These are phyloP conservation scores for Helenozyma baotianmanensis DNA, from an alignment of 805 yeast species.

Conservation along the genomic window DNA sequence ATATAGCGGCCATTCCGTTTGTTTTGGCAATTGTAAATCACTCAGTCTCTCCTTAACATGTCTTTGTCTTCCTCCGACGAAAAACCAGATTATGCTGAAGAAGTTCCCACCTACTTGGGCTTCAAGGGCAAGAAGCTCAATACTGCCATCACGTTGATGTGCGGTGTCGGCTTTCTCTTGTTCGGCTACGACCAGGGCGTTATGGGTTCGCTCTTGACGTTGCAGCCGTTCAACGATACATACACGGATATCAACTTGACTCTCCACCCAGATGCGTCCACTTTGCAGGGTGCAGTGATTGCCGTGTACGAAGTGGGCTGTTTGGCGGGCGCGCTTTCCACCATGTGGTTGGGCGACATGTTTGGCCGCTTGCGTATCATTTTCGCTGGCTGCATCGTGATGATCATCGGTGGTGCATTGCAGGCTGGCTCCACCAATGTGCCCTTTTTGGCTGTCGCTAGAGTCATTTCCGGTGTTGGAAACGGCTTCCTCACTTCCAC, in stretches of 20 bases:
- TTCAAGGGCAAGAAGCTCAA: slow-evolving; percentile 9
- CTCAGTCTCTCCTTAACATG: too few species aligned
- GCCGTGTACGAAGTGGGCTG: slow-evolving; percentile 22
- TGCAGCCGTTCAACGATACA: slow-evolving; percentile 15
- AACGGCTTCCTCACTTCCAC: slow-evolving; percentile 33
- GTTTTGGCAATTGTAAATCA: too few species aligned
- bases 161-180: slow-evolving; percentile 25
- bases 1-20: too few species aligned
- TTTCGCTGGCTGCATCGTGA: slow-evolving; percentile 17
- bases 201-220: slow-evolving; percentile 27
- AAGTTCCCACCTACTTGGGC: slow-evolving; percentile 11
- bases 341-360: slow-evolving; percentile 19
- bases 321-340: slow-evolving; percentile 16
- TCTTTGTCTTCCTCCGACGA: too few species aligned
- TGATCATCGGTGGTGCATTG: slow-evolving; percentile 21
- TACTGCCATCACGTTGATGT: slow-evolving; percentile 10
- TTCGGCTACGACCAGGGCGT: slow-evolving; percentile 44
- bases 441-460: slow-evolving; percentile 27
- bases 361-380: slow-evolving; percentile 19
- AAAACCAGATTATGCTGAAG: too few species aligned
- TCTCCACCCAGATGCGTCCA: slow-evolving; percentile 9
- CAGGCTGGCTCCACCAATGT: slow-evolving; percentile 19
- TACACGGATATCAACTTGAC: slow-evolving; percentile 16
- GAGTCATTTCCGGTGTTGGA: slow-evolving; percentile 31
- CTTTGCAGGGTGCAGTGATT: slow-evolving; percentile 19